Conservation (phyloP, 805 yeast genomes). For the Sugiyamaella lignohabitans region DNA sequence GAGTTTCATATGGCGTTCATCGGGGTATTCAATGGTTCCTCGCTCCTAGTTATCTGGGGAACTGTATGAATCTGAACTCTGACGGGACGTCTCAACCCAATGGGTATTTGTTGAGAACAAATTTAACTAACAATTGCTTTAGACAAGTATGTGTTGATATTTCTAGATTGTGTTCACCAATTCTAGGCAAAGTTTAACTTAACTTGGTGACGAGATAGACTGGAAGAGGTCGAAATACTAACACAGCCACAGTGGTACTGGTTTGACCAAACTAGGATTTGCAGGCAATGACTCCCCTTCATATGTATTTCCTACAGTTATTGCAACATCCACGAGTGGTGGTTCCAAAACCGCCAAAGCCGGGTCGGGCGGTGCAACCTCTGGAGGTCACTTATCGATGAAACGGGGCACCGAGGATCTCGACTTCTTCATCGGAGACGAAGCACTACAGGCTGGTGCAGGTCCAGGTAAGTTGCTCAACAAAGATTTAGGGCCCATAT, state of each 20-base stretch:
- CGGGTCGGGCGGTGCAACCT: constrained; percentile 18
- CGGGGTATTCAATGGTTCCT: too few species aligned
- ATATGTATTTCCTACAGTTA: constrained; percentile 95
- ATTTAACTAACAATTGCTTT: constrained; percentile 6
- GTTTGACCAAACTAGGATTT: constrained; percentile 92
- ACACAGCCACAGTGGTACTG: constrained; percentile 72
- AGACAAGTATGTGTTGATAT: constrained; percentile 35
- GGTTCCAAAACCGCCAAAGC: constrained; percentile 36
- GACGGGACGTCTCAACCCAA: too few species aligned
- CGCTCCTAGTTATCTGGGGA: too few species aligned
- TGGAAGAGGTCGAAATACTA: neutral
- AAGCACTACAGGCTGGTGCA: constrained; percentile 84
- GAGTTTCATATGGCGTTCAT: neutral
- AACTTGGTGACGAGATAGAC: neutral
- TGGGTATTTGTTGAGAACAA: neutral
- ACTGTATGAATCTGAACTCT: too few species aligned
- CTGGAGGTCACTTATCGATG: constrained; percentile 44
- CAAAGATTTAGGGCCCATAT: too few species aligned
- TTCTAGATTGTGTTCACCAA: neutral
- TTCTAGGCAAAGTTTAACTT: neutral
- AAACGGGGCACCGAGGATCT: constrained; percentile 91
- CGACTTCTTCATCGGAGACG: constrained; percentile 93
- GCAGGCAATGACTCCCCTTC: constrained; percentile 99
- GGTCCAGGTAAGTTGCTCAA: constrained; percentile 61
- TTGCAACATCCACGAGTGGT: constrained; percentile 52